Base-by-base conservation (phyloP, 805 yeast genomes). In the Komagataella mondaviorum region DNA sequence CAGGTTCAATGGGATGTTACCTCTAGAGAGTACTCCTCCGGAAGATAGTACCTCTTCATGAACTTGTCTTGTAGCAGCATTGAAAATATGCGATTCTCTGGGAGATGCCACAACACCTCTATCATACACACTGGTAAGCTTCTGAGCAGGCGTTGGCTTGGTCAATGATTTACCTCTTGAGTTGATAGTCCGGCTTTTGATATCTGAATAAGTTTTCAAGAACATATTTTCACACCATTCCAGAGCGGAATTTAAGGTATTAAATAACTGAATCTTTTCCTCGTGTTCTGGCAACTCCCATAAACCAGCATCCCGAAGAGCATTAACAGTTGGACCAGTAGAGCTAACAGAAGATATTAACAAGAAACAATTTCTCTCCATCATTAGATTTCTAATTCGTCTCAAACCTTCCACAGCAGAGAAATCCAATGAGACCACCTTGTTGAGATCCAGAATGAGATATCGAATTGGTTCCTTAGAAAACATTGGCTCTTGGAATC, bases 191-290 rank as follows among this genome's bases (percentile, higher is more conserved):
- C 22, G 10, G 18, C 43, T 16, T 23, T 45, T 61, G 52, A 69
- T 65, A 24, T 56, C 69, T 57, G 74, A 80, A 63, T 83, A 83
- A 24, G 81, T 77, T 49, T 77, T 71, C 59, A 93, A 72, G 58
- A 90, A 88, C 58, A 84, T 83, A 66, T 93, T 91, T 64, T 93
- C 99, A 70, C 97, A 88, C 96, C 96, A 91, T 66, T 93, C 98
- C 46, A 93, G 73, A 0, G 96, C 96, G 51, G 85, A 77, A 62
- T 93, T 93, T 58, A 93, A 73, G 51, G 87, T 85, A 51, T 77
- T 77, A 62, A 89, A 91, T 47, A 90, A 72, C 57, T 81, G 81
- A 53, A 80, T 77, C 22, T 64, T 53, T 23, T 70, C 73, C 16
- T 71, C 67, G 47, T 72, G 66, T 36, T 64, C 69, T 51, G 73